Percentiles rank a stretch among this genome's conserved stretches.
These are phyloP conservation scores for Clitopilus passeckerianus DNA, from an alignment of 768 basidiomycete genomes.

Conservation along the genomic window DNA sequence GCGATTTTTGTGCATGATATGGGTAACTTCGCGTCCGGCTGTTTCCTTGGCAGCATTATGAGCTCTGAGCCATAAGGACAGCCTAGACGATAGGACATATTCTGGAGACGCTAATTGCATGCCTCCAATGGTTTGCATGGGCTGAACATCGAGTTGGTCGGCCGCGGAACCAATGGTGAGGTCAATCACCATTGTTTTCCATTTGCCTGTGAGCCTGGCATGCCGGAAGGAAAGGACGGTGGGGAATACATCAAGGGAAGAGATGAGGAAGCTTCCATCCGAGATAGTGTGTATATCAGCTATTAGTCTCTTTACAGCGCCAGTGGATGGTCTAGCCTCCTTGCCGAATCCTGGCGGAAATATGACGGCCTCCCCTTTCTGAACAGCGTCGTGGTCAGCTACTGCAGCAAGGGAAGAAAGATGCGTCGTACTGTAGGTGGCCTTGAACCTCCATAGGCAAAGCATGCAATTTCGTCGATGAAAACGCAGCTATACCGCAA, in stretches of 20 bases:
- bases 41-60: background rate
- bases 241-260: background rate
- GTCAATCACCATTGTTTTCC: background rate
- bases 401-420: background rate
- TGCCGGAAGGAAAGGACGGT: background rate
- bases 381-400: background rate
- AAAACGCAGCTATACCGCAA: background rate
- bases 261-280: background rate
- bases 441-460: background rate
- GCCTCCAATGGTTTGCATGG: background rate
- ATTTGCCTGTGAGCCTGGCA: background rate
- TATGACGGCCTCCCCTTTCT: background rate
- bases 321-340: background rate
- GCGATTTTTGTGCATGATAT: background rate
- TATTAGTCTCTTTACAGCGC: background rate
- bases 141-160: background rate
- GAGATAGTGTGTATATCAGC: background rate
- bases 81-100: background rate
- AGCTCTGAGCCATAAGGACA: background rate
- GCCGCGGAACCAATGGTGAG: background rate
- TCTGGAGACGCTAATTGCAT: background rate
- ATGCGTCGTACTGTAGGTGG: background rate
- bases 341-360: background rate
- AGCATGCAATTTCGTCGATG: background rate
- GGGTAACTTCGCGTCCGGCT: background rate